Evolutionary conservation across 2,329 filamentous ascomycete species (phyloP).

Genomic region (Colletotrichum sojae): DNA sequence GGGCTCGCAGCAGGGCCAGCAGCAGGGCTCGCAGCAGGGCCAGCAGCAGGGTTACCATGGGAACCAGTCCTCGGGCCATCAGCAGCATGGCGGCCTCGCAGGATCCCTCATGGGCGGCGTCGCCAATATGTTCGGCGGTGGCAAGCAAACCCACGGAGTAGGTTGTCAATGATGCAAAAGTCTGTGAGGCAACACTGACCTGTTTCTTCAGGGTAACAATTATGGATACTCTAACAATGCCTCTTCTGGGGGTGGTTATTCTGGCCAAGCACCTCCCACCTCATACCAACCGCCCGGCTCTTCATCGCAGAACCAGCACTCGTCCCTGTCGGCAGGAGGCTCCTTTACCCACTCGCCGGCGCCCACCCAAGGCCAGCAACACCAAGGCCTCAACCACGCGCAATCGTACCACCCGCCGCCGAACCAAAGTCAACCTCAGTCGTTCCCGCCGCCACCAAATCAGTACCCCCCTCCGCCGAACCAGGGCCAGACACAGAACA

Average conservation of each 20-base stretch:
- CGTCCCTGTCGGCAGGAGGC: constrained; percentile 48
- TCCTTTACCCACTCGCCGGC: constrained; percentile 49
- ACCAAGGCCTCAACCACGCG: constrained; percentile 28
- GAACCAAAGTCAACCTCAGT: constrained; percentile 31
- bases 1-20: constrained; percentile 55
- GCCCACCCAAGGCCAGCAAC: constrained; percentile 41
- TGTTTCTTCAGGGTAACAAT: constrained; percentile 61
- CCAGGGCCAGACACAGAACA: constrained; percentile 41
- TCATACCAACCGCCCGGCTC: constrained; percentile 65
- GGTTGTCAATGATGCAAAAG: constrained; percentile 38
- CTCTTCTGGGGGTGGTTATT: constrained; percentile 65
- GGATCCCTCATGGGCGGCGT: constrained; percentile 70
- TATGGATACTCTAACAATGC: constrained; percentile 73
- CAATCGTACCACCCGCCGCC: constrained; percentile 44
- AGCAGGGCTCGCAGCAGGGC: constrained; percentile 65
- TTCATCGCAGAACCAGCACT: constrained; percentile 43
- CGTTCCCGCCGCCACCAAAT: constrained; percentile 42
- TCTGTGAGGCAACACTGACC: constrained; percentile 40
- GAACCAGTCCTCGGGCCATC: constrained; percentile 55
- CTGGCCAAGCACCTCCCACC: constrained; percentile 73
- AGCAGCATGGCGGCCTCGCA: constrained; percentile 61
- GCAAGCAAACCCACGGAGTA: constrained; percentile 59
- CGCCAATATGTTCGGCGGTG: constrained; percentile 66
- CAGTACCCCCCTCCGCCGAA: constrained; percentile 37
- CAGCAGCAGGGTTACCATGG: constrained; percentile 64